These are phyloP conservation scores for Theileria sp. DNA, from an alignment of 169 alveolate genomes.

Conservation along the genomic window DNA sequence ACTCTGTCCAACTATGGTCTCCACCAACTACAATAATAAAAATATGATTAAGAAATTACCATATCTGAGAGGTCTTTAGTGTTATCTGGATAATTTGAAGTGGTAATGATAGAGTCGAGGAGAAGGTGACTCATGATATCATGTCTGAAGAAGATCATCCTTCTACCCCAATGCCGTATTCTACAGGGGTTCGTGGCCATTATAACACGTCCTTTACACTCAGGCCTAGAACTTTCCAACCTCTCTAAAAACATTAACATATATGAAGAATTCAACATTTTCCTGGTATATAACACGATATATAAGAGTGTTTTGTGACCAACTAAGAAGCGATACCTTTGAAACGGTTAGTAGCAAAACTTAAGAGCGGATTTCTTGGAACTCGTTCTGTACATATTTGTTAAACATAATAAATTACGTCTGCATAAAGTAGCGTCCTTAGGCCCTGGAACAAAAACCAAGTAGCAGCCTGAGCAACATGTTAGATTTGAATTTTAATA, in stretches of 20 bases:
- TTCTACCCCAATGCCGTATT: constrained; percentile 67
- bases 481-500: background rate
- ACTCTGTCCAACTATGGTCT: constrained; percentile 70
- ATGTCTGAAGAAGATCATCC: constrained; percentile 69
- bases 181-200: constrained; percentile 74
- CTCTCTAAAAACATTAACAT: constrained; percentile 7
- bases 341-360: constrained; percentile 54
- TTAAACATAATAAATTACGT: constrained; percentile 20
- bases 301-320: background rate
- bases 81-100: constrained; percentile 3
- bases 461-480: constrained; percentile 44
- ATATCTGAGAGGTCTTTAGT: constrained; percentile 45
- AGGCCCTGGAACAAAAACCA: constrained; percentile 71
- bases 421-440: constrained; percentile 72
- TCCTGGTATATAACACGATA: background rate
- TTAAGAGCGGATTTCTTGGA: constrained; percentile 69
- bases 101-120: constrained; percentile 56
- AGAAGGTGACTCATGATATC: constrained; percentile 67
- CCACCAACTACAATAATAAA: constrained; percentile 33
- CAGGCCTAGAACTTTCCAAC: constrained; percentile 28
- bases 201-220: constrained; percentile 42
- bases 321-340: constrained; percentile 34
- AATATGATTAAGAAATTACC: constrained; percentile 33
- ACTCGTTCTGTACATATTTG: constrained; percentile 25
- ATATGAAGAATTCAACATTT: background rate